A percentile compares a stretch with the other conserved stretches of the same genome.
Evolutionary conservation across 208 protist species (phyloP).

Genomic region (Trypanosoma scelopori): DNA sequence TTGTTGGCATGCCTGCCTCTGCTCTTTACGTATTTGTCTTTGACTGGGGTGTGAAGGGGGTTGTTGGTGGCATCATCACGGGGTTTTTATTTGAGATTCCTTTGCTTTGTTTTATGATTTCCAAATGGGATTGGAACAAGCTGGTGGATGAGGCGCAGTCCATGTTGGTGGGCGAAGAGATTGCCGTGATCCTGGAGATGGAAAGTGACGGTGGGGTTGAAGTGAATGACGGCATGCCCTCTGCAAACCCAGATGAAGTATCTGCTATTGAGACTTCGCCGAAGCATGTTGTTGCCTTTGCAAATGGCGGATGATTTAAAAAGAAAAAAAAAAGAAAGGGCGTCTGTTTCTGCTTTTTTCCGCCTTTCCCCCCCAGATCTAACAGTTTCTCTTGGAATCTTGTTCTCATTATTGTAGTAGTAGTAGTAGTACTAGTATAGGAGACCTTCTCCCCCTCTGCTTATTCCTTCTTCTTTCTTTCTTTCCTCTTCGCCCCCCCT

Average conservation of each 20-base stretch:
- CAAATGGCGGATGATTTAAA: not conserved
- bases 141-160: slow-evolving; percentile 41
- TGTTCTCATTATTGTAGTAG: too few relatives aligned
- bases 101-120: slow-evolving; percentile 45
- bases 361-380: too few relatives aligned
- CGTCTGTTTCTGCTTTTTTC: too few relatives aligned
- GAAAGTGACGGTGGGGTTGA: not conserved
- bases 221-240: not conserved
- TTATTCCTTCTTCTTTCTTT: too few relatives aligned
- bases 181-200: not conserved
- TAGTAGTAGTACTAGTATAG: too few relatives aligned
- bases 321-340: not conserved
- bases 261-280: not conserved
- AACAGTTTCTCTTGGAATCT: too few relatives aligned
- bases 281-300: not conserved
- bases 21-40: slow-evolving; percentile 51
- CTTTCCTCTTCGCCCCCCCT: too few relatives aligned
- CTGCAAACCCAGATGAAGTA: not conserved
- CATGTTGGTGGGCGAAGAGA: not conserved
- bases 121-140: slow-evolving; percentile 50
- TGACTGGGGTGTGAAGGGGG: slow-evolving; percentile 47
- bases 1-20: slow-evolving; percentile 58
- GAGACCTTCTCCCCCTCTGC: too few relatives aligned
- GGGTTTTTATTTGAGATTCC: slow-evolving; percentile 62
- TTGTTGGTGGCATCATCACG: slow-evolving; percentile 46